Evolutionary conservation across 352 stramenopile genomes (phyloP).

Genomic region (Phytophthora tubulina): DNA sequence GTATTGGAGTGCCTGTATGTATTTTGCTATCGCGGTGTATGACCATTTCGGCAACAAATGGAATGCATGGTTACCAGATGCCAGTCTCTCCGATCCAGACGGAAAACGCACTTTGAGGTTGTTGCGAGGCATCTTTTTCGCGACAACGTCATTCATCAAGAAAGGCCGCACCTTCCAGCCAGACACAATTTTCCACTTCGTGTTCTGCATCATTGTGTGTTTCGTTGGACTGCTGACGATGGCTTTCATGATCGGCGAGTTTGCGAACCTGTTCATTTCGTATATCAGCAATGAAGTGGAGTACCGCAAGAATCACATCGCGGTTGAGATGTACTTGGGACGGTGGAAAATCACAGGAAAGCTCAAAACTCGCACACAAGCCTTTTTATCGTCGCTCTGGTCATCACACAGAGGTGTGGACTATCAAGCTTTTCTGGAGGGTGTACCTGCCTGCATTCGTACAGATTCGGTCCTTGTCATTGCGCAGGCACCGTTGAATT

Average conservation of each 20-base stretch:
- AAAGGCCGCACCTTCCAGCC: constrained; percentile 68
- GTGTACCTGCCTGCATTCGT: constrained; percentile 56
- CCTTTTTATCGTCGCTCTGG: constrained; percentile 71
- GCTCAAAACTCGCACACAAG: constrained; percentile 54
- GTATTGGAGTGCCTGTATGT: constrained; percentile 69
- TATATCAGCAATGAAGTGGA: constrained; percentile 78
- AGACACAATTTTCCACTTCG: constrained; percentile 52
- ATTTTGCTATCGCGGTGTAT: constrained; percentile 62
- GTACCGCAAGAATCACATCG: constrained; percentile 79
- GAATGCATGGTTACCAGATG: constrained; percentile 59
- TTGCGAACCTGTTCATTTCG: constrained; percentile 76
- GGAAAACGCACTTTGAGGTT: constrained; percentile 51
- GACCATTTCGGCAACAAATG: constrained; percentile 57
- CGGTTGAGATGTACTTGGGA: constrained; percentile 64
- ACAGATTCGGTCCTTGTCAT: constrained; percentile 66
- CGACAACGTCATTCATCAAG: constrained; percentile 70
- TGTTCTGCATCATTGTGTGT: constrained; percentile 48
- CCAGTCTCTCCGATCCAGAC: constrained; percentile 42
- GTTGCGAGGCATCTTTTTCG: constrained; percentile 66
- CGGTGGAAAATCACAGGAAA: constrained; percentile 59
- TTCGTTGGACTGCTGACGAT: constrained; percentile 68
- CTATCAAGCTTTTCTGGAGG: constrained; percentile 65
- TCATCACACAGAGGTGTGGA: constrained; percentile 70
- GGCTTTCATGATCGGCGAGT: constrained; percentile 81
- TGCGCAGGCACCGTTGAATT: constrained; percentile 45